Percentiles rank a stretch among this genome's conserved stretches.
Evolutionary conservation across 2,329 filamentous ascomycete species (phyloP).

Genomic region (Chalaropsis ovoidea): DNA sequence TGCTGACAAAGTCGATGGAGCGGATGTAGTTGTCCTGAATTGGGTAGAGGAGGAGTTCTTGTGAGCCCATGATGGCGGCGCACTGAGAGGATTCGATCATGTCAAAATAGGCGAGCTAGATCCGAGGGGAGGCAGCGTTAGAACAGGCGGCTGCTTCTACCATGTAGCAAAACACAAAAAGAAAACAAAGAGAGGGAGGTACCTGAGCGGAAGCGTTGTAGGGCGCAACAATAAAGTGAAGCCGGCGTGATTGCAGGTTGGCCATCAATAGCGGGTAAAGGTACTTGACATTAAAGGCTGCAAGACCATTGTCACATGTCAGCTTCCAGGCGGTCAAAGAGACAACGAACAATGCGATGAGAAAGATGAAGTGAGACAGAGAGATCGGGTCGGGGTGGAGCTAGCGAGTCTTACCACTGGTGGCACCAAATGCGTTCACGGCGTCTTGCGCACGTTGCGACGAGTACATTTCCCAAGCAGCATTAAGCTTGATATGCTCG

Average conservation of each 20-base stretch:
- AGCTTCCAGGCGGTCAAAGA: not conserved
- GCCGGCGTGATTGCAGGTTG: constrained; percentile 55
- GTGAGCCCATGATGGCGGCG: constrained; percentile 70
- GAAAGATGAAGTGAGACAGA: not conserved
- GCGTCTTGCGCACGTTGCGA: constrained; percentile 68
- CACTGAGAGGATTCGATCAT: constrained; percentile 56
- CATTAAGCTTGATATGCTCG: constrained; percentile 60
- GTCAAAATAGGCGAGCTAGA: constrained; percentile 67
- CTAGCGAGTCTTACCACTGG: constrained; percentile 49
- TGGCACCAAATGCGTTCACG: constrained; percentile 70
- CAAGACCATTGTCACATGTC: constrained; percentile 30
- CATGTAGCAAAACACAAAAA: constrained; percentile 27
- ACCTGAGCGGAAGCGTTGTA: constrained; percentile 84
- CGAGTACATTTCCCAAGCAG: constrained; percentile 82
- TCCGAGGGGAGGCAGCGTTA: not conserved
- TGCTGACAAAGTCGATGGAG: constrained; percentile 56
- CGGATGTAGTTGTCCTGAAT: constrained; percentile 64
- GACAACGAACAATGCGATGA: not conserved
- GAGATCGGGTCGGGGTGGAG: not conserved
- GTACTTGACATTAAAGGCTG: constrained; percentile 58
- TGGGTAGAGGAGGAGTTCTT: constrained; percentile 77
- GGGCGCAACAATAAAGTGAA: constrained; percentile 74
- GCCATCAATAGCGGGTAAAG: constrained; percentile 68
- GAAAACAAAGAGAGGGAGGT: constrained; percentile 29
- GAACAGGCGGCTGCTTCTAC: constrained; percentile 21